A percentile compares a stretch with the other conserved stretches of the same genome.
These are phyloP conservation scores for Aquilaria yunnanensis DNA, from an alignment of 345 rosid species.

Conservation along the genomic window DNA sequence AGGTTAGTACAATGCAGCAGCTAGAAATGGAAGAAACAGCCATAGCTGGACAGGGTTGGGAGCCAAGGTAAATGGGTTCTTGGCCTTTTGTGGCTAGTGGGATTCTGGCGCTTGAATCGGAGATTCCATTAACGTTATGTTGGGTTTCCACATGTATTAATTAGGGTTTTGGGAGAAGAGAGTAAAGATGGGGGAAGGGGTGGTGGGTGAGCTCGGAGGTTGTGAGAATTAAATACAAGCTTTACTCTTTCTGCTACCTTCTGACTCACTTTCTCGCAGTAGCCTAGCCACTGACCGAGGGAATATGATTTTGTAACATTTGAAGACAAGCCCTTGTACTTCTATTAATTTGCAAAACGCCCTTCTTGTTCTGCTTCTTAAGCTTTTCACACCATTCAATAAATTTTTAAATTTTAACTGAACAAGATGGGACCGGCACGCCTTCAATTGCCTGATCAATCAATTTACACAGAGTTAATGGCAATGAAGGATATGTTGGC, in stretches of 20 bases:
- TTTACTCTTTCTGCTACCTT: constrained; percentile 33
- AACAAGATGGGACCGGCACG: no score
- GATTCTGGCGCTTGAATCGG: constrained; percentile 23
- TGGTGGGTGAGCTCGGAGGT: constrained; percentile 29
- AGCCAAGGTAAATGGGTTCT: constrained; percentile 19
- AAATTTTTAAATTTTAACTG: no score
- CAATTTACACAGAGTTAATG: no score
- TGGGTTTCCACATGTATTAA: not conserved
- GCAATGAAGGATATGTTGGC: no score
- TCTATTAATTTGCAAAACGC: not conserved
- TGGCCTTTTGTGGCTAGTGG: not conserved
- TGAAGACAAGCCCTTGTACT: constrained; percentile 22
- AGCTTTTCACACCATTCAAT: no score
- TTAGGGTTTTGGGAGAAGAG: constrained; percentile 24
- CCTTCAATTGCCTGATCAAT: no score
- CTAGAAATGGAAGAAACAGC: constrained; percentile 30
- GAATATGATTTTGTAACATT: constrained; percentile 31
- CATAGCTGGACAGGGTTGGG: constrained; percentile 36
- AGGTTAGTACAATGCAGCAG: constrained; percentile 21
- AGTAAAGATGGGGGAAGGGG: constrained; percentile 20
- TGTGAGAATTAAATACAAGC: constrained; percentile 42
- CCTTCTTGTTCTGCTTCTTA: no score
- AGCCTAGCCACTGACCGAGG: constrained; percentile 38
- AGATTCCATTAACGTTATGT: constrained; percentile 28
- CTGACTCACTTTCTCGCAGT: constrained; percentile 29